Base-by-base conservation (phyloP, 805 yeast species). In the Phaffomyces opuntiae region DNA sequence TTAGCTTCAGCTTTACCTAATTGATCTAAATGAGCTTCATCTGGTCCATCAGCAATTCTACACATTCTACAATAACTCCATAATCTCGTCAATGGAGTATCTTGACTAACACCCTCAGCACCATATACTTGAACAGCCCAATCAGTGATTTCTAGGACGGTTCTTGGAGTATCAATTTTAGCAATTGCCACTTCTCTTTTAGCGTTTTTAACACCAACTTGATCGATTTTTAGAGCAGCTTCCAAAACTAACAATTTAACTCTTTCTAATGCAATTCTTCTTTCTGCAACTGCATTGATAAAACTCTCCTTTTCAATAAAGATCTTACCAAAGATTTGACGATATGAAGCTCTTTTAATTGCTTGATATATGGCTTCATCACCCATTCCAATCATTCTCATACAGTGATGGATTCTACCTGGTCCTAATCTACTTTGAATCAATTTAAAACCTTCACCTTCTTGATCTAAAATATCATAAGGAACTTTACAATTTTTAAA, bases 321-420 rank as follows among this genome's bases (percentile, higher is more conserved):
- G 13, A 69, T 68, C 50, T 68, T 60, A 34, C 82, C 81, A 56
- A 77, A 77, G 40, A 81, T 77, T 35, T 64, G 51, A 49, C 86
- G 66, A 49, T 67, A 63, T 46, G 73, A 69, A 37, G 81, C 83
- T 52, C 86, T 68, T 49, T 69, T 65, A 26, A 72, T 68, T 43
- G 74, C 70, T 47, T 68, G 65, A 50, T 63, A 50, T 45, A 80
- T 65, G 3, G 81, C 77, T 53, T 69, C 75, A 53, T 78, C 82
- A 8, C 81, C 85, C 36, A 70, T 75, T 6, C 86, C 86, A 51
- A 80, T 67, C 29, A 74, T 61, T 56, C 85, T 67, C 85, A 80
- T 79, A 61, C 85, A 80, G 60, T 80, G 85, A 60, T 80, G 86
- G 51, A 80, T 75, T 57, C 85, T 67, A n/a, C 86, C 85, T 1